A percentile compares a stretch with the other conserved stretches of the same genome.
Conservation (phyloP, 768 basidiomycete genomes). For the Pisolithus sp. region DNA sequence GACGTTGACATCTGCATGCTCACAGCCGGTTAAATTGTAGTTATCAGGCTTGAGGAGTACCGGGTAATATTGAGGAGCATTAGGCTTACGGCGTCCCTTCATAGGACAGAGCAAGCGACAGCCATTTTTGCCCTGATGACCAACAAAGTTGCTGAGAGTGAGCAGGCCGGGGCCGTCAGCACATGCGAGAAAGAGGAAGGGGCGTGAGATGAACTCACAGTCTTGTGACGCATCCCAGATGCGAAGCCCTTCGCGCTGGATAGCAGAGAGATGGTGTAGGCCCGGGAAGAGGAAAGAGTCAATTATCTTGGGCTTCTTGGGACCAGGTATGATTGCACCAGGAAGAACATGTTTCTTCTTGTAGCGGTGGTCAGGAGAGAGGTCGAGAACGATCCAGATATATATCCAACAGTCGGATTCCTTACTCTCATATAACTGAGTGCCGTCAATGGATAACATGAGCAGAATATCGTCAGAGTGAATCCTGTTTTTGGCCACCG, state of each 20-base stretch:
- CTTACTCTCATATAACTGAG: slow-evolving; percentile 31
- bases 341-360: slow-evolving; percentile 21
- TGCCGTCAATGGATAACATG: slow-evolving; percentile 33
- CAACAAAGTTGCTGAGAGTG: slow-evolving; percentile 27
- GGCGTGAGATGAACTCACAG: slow-evolving; percentile 2
- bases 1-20: slow-evolving; percentile 20
- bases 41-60: slow-evolving; percentile 25
- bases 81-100: slow-evolving; percentile 26
- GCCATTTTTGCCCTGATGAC: slow-evolving; percentile 25
- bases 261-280: slow-evolving; percentile 8
- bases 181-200: slow-evolving; percentile 13
- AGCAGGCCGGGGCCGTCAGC: slow-evolving; percentile 31
- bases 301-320: slow-evolving; percentile 27
- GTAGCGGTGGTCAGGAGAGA: neutral
- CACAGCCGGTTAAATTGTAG: slow-evolving; percentile 15
- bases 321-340: slow-evolving; percentile 26
- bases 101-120: slow-evolving; percentile 26
- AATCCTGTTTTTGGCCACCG: neutral
- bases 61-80: slow-evolving; percentile 30
- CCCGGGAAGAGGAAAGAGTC: slow-evolving; percentile 21
- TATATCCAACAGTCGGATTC: slow-evolving; percentile 12
- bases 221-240: slow-evolving; percentile 16
- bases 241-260: slow-evolving; percentile 13
- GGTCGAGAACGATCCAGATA: slow-evolving; percentile 32
- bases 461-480: slow-evolving; percentile 24